Evolutionary conservation across 2,329 filamentous ascomycete species (phyloP).

Genomic region (Rachicladosporium sp.): DNA sequence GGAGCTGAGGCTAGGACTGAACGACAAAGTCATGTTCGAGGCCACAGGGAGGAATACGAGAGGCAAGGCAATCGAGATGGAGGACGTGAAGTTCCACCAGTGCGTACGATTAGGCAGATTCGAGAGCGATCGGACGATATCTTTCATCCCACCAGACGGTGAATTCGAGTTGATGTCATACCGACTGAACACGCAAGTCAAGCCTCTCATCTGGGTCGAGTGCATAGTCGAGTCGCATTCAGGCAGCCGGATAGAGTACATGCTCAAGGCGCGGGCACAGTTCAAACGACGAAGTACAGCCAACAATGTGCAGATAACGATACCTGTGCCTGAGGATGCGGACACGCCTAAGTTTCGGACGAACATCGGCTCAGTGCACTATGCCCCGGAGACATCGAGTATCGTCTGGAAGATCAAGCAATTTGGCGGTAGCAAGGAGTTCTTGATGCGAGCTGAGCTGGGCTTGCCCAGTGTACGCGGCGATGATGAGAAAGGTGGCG

Average conservation of each 20-base stretch:
- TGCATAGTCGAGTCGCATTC: conserved; percentile 94
- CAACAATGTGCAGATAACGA: conserved; percentile 96
- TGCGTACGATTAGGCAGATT: conserved; percentile 91
- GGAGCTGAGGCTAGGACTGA: conserved; percentile 81
- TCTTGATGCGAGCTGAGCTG: conserved; percentile 93
- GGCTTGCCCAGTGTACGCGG: conserved; percentile 88
- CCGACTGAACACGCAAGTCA: conserved; percentile 97
- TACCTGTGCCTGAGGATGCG: conserved; percentile 93
- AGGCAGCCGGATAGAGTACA: conserved; percentile 92
- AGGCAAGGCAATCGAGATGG: conserved; percentile 98
- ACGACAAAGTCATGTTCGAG: conserved; percentile 99
- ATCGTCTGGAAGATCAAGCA: conserved; percentile 99
- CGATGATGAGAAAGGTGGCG: conserved; percentile 88
- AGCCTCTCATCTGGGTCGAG: conserved; percentile 97
- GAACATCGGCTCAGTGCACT: conserved; percentile 94
- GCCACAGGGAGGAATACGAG: conserved; percentile 86
- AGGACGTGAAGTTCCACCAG: conserved; percentile 99
- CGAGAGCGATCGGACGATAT: conserved; percentile 97
- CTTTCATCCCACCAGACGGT: conserved; percentile 94
- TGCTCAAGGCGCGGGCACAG: conserved; percentile 92
- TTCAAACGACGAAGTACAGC: conserved; percentile 96
- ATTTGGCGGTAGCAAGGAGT: conserved; percentile 96
- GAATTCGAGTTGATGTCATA: conserved; percentile 99
- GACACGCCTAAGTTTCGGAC: conserved; percentile 93
- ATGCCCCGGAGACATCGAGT: conserved; percentile 90